Evolutionary conservation across 345 rosid species (phyloP).

Genomic region (Syzygium aqueum): DNA sequence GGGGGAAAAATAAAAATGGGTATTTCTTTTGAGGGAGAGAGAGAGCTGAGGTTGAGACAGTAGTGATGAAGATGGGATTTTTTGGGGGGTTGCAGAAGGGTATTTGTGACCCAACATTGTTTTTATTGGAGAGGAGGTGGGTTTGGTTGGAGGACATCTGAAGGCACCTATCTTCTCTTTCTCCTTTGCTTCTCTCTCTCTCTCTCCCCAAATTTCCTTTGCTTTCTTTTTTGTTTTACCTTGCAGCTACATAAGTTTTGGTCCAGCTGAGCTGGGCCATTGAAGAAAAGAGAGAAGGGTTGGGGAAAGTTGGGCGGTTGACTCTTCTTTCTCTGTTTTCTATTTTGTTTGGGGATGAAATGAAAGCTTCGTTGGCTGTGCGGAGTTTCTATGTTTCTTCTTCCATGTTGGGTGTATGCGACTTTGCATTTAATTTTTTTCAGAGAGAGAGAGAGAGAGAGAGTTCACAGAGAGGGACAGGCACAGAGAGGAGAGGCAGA

Average conservation of each 20-base stretch:
- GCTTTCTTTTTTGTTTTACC: not conserved
- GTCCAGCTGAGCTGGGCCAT: not conserved
- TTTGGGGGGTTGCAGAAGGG: conserved; percentile 12
- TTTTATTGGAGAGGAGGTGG: not conserved
- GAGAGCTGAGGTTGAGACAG: not conserved
- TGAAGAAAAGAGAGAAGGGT: not conserved
- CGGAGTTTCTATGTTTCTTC: not conserved
- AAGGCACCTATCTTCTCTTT: not conserved
- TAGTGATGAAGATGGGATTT: not conserved
- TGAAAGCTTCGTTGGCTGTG: not conserved
- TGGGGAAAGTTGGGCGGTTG: not conserved
- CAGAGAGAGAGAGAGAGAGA: not conserved
- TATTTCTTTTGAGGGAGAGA: not conserved
- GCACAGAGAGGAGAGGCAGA: not conserved
- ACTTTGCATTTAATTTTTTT: not conserved
- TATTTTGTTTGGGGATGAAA: not conserved
- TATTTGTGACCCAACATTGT: conserved; percentile 3
- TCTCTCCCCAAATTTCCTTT: not conserved
- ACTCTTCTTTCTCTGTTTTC: not conserved
- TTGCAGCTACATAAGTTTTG: not conserved
- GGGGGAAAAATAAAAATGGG: conserved; percentile 1
- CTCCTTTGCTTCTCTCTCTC: not conserved
- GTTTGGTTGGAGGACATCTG: not conserved
- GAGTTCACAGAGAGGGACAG: not conserved
- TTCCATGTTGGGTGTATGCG: not conserved